These are phyloP conservation scores for Gaeumannomyces sp. DNA, from an alignment of 2,329 filamentous ascomycete species.

Conservation along the genomic window DNA sequence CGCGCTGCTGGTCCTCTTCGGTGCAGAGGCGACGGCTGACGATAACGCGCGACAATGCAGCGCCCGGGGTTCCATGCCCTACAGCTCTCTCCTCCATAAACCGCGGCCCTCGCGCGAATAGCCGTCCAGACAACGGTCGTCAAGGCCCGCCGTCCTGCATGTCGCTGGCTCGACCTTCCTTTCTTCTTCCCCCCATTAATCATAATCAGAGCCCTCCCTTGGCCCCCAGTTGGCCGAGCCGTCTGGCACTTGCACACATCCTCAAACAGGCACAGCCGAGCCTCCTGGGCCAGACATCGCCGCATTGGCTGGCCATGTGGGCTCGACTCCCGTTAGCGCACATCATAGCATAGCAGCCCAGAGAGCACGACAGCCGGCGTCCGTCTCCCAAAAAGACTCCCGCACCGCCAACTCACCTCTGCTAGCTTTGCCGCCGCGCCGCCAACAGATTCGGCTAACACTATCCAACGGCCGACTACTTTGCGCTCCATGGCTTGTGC, in stretches of 20 bases:
- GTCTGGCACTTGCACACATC: neutral
- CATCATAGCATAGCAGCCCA: neutral
- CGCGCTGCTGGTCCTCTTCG: neutral
- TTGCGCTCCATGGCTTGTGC: constrained; percentile 9
- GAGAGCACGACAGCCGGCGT: neutral
- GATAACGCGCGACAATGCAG: neutral
- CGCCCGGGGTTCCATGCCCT: neutral
- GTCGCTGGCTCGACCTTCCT: neutral
- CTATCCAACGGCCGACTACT: neutral
- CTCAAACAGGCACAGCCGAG: neutral
- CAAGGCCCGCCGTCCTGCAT: neutral
- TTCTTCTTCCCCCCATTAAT: neutral
- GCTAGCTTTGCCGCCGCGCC: neutral
- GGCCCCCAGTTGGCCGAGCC: neutral
- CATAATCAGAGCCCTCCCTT: neutral
- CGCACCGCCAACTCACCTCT: neutral
- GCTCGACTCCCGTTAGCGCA: neutral
- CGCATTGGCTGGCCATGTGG: constrained; percentile 27
- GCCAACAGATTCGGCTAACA: neutral
- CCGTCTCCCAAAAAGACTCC: neutral
- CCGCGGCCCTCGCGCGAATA: neutral
- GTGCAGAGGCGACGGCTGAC: neutral
- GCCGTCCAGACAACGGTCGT: neutral
- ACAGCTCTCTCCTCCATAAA: neutral
- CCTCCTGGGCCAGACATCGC: constrained; percentile 4